These are phyloP conservation scores for Syzygium syzygioides DNA, from an alignment of 441 rosid genomes.

Conservation along the genomic window DNA sequence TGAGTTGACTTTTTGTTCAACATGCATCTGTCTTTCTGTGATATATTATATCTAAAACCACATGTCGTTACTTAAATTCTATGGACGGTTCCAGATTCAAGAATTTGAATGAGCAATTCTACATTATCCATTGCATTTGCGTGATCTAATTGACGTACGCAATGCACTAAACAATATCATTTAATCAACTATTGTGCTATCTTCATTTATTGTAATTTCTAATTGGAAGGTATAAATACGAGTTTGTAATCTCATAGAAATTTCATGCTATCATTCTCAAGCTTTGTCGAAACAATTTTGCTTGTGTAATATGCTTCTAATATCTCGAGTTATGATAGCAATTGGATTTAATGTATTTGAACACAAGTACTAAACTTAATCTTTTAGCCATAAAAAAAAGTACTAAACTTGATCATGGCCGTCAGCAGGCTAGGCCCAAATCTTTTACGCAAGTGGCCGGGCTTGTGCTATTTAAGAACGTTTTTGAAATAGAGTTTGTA, in stretches of 20 bases:
- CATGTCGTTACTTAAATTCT: not conserved
- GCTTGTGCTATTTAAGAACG: too few species aligned
- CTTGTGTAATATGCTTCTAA: not conserved
- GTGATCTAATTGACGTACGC: conserved; percentile 43
- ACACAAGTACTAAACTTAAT: too few species aligned
- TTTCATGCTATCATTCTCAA: not conserved
- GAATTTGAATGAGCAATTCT: conserved; percentile 33
- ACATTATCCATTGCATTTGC: conserved; percentile 41
- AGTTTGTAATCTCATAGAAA: not conserved
- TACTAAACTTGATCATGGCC: too few species aligned
- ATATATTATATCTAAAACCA: not conserved
- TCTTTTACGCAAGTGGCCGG: too few species aligned
- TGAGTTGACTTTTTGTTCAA: too few species aligned
- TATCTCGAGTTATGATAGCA: too few species aligned
- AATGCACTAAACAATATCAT: conserved; percentile 52
- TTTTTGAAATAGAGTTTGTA: too few species aligned
- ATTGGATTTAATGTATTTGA: too few species aligned
- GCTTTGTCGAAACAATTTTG: not conserved
- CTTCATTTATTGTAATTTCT: conserved; percentile 33
- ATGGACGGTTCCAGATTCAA: conserved; percentile 21
- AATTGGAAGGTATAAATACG: conserved; percentile 28
- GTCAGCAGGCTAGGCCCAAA: too few species aligned
- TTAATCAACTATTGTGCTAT: conserved; percentile 45
- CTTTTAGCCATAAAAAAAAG: too few species aligned
- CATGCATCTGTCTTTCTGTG: not conserved